Evolutionary conservation across 495 filamentous ascomycete genomes (phyloP), one percentile per base, ranked within the genome.

Genomic region (Penicillium flavigenum): DNA sequence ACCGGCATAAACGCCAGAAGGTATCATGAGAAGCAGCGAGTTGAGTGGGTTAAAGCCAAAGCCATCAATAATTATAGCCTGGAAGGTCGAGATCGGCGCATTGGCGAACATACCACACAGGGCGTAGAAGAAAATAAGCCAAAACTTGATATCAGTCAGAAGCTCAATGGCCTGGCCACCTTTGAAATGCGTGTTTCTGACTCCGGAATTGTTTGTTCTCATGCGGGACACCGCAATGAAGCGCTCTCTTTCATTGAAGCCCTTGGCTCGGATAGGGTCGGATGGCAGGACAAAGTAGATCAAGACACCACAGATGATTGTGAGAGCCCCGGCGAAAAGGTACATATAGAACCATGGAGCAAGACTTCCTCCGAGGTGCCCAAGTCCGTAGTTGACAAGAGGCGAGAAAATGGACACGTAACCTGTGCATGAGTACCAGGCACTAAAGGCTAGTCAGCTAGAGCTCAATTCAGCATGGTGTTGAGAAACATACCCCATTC

Each of bases 131-230:
- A 68, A 66, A 9, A 75, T 63, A 6, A 77, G 66, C 76, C 74
- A 80, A 11, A 76, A 75, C 59, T 77, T 77, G 7, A 72, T 65
- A 59, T 81, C 79, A 2, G 46, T 39, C 16, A 81, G 62, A 12
- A 76, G 70, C 55, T 81, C 78, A 31, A 63, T 66, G 34, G 75
- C 73, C 42, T 84, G 81, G 7, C 72, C 65, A 61, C 63, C 74
- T 49, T 81, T 80, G 58, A 81, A 83, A 26, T 74, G 70, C 43
- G 81, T 55, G 74, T 77, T 27, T 77, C 70, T 54, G 74, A 82
- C 50, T 72, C 77, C 60, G 76, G 75, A 51, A 78, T 82, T 47
- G 68, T 71, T 44, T 73, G 72, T 24, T 81, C 70, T 41, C 81
- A 71, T 58, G 81, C 77, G 32, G 83, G 44, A 24, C 1, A 47